Evolutionary conservation across 2,329 filamentous ascomycete genomes (phyloP), one percentile per base, ranked within the genome.

Genomic region (Botrytis aclada): DNA sequence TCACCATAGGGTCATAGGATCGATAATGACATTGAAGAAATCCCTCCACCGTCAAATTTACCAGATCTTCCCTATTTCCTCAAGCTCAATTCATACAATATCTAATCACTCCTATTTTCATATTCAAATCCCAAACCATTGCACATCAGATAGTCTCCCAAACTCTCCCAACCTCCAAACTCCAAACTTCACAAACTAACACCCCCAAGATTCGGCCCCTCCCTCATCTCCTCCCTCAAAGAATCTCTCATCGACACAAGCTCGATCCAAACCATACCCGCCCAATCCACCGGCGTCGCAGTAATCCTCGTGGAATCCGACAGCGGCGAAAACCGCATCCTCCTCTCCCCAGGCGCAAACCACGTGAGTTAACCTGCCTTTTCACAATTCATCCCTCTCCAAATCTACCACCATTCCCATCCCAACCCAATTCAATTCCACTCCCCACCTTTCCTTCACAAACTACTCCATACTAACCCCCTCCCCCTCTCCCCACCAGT

Each of bases 231-330:
- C 4, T 89, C 88, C 73, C 85, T 95, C 43, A 77, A 84, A 63
- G 81, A 82, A 5, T 88, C 91, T 78, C 90, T 90, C 62, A 87
- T 95, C 73, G 88, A 90, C 79, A 86, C 87, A 0, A 80, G 82
- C 1, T 85, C 85, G 32, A 86, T 94, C 37, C 77, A 79, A 20
- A 80, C 85, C 25, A 80, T 84, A 77, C 72, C 80, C 74, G 74
- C 84, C 10, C 81, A 83, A 74, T 87, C 88, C 77, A 93, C 91
- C 1, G 93, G 93, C 61, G 85, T 93, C 20, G 92, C 93, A 71
- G 86, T 93, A 74, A 94, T 95, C 79, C 84, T 94, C 39, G 92
- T 95, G 69, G 92, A 94, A 80, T 87, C 90, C 80, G 87, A 87
- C 6, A 88, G 88, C 16, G 91, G 91, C 37, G 89, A 95, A 84